Evolutionary conservation across 306 rosid species (phyloP).

Genomic region (Clitoria ternatea): DNA sequence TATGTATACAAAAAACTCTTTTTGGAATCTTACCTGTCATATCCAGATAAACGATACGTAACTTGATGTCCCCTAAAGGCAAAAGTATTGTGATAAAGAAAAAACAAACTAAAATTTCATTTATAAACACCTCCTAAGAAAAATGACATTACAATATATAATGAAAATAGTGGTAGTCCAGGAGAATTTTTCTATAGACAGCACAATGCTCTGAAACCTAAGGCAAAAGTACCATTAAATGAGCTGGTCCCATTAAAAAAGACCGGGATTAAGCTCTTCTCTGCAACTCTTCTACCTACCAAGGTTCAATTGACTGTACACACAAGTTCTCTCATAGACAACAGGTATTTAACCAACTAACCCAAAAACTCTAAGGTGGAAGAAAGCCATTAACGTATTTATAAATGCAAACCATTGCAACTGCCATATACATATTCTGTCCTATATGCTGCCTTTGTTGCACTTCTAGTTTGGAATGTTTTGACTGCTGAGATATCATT

Average conservation of each 20-base stretch:
- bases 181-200: not conserved
- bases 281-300: conserved; percentile 47
- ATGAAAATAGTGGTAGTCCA: not conserved
- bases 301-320: conserved; percentile 50
- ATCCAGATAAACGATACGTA: too few species aligned
- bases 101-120: not conserved
- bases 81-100: too few species aligned
- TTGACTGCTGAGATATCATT: conserved; percentile 30
- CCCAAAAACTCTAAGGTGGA: conserved; percentile 4
- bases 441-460: conserved; percentile 30
- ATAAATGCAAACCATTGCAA: conserved; percentile 57
- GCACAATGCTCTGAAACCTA: not conserved
- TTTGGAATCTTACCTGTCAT: too few species aligned
- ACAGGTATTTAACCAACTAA: conserved; percentile 11
- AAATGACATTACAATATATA: too few species aligned
- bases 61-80: too few species aligned
- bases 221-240: too few species aligned
- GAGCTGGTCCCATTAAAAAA: conserved; percentile 55
- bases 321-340: conserved; percentile 26
- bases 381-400: conserved; percentile 15
- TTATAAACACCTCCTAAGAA: not conserved
- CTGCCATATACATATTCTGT: conserved; percentile 41
- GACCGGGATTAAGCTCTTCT: conserved; percentile 41
- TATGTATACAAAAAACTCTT: too few species aligned
- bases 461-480: conserved; percentile 38